These are phyloP conservation scores for Pseudonitzschia pungens DNA, from an alignment of 108 stramenopile genomes.

Conservation along the genomic window DNA sequence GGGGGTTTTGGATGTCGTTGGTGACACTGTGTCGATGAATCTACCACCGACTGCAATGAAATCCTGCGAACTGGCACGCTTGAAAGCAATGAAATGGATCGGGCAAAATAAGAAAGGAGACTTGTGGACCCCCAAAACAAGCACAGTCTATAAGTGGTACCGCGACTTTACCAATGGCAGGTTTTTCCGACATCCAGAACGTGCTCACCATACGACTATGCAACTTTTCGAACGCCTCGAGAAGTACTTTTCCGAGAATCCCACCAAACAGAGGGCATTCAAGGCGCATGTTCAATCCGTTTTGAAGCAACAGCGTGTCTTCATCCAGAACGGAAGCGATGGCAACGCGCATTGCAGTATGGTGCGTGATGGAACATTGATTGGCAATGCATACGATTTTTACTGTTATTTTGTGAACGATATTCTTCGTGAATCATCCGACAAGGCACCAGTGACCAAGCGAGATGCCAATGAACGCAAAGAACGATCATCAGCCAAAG, in stretches of 20 bases:
- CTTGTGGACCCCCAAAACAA: neutral
- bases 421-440: neutral
- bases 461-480: neutral
- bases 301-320: constrained; percentile 1
- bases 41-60: neutral
- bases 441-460: neutral
- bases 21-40: neutral
- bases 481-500: neutral
- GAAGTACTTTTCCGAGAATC: neutral
- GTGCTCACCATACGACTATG: neutral
- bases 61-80: neutral
- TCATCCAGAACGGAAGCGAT: neutral
- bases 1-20: constrained; percentile 3
- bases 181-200: neutral
- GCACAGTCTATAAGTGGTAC: neutral
- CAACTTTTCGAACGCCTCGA: constrained; percentile 3
- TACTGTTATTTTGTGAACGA: constrained; percentile 8
- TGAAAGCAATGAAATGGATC: constrained; percentile 3
- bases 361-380: constrained; percentile 7
- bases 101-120: neutral
- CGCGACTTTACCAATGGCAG: neutral
- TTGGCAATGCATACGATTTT: constrained; percentile 6
- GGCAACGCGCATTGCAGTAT: neutral
- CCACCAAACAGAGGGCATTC: neutral
- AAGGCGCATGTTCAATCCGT: constrained; percentile 12